Percentiles rank a stretch among this genome's conserved stretches.
Conservation (phyloP, 2,329 filamentous ascomycete species). For the Xylariales sp. region DNA sequence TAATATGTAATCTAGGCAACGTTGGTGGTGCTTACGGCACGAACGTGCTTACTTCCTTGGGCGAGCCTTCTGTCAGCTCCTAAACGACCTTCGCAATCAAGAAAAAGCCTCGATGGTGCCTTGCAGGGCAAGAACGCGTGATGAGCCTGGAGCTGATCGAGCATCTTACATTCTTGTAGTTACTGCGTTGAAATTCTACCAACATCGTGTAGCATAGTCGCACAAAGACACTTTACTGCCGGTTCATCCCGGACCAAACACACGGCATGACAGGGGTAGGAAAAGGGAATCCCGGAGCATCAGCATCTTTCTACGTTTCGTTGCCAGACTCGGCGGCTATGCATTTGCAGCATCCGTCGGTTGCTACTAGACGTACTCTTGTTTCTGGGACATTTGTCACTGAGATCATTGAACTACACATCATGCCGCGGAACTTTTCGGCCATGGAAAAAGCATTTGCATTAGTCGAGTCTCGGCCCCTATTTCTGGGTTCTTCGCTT, state of each 20-base stretch:
- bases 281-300: not conserved
- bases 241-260: no score
- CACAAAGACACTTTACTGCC: no score
- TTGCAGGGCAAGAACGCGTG: constrained; percentile 9
- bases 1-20: constrained; percentile 43
- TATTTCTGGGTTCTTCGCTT: constrained; percentile 7
- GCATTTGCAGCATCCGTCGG: constrained; percentile 1
- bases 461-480: constrained; percentile 9
- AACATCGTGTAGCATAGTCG: no score
- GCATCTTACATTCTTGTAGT: constrained; percentile 9
- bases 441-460: constrained; percentile 1
- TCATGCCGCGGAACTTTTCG: not conserved
- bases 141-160: constrained; percentile 4
- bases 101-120: no score
- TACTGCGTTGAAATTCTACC: constrained; percentile 8
- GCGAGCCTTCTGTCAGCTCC: constrained; percentile 26
- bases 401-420: constrained; percentile 1
- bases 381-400: not conserved
- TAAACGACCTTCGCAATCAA: no score
- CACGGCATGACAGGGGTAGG: constrained; percentile 2
- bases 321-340: constrained; percentile 7
- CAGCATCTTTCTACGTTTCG: constrained; percentile 7
- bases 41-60: constrained; percentile 44
- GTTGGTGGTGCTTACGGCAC: constrained; percentile 42
- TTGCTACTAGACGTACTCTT: not conserved